Base-by-base conservation (phyloP, 768 basidiomycete genomes). In the Suillus cothurnatus region DNA sequence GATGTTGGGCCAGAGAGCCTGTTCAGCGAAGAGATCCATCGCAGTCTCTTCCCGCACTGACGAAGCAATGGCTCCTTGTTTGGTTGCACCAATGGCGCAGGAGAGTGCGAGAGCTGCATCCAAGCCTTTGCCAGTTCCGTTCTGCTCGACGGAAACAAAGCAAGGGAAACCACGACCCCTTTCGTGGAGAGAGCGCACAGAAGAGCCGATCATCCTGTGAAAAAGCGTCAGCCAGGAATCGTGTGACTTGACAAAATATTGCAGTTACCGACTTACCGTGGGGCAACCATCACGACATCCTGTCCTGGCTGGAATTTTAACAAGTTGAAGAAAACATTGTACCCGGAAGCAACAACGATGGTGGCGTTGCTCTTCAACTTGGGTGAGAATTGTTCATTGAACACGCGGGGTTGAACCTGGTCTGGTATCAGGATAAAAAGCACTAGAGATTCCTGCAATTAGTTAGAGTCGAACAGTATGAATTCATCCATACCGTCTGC, bases 211-310 rank as follows among this genome's bases (percentile, higher is more conserved):
- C 87, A 88, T 88, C 47, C 87, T 88, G 66, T 12, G 11, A 34
- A 21, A 45, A 43, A 21, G n/a, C 4, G n/a, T 60, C 47, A 38
- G 45, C 43, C 50, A 62, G 39, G 31, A 9, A 17, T 63, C 21
- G 26, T 41, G n/a, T 28, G 45, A 39, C 14, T 26, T 19, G 32
- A 57, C 38, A 15, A 63, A 21, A 32, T 28, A 11, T 5, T 61
- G 23, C 32, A 67, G 66, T 32, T 60, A 58, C 14, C 39, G 11
- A 14, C 28, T 31, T 65, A 85, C 87, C 87, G 81, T 15, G 87
- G 87, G 21, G 87, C 87, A 58, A 89, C 87, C 87, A 88, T 89
- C 31, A 88, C 83, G 32, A 88, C 85, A 70, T 87, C 82, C 69
- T 88, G 86, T 23, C 77, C 74, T 1, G 81, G 74, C 61, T 79